Percentiles rank a stretch among this genome's conserved stretches.
Conservation (phyloP, 2,329 filamentous ascomycete genomes). For the Nemania sp. region DNA sequence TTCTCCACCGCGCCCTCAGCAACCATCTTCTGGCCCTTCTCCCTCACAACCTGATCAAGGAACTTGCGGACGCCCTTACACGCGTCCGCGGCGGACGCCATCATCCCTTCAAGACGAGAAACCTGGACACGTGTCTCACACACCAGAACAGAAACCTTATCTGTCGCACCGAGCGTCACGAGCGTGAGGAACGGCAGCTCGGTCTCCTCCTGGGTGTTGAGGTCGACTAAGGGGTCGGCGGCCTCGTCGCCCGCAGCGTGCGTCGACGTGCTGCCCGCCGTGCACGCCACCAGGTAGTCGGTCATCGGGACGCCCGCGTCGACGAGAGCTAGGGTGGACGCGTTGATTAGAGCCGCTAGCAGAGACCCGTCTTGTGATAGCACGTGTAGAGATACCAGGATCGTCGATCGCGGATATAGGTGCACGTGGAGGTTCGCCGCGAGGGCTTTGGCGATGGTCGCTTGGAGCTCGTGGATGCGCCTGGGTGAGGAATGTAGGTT, state of each 20-base stretch:
- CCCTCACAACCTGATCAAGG: slow-evolving; percentile 77
- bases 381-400: slow-evolving; percentile 82
- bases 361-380: slow-evolving; percentile 89
- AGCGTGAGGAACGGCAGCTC: slow-evolving; percentile 89
- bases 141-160: slow-evolving; percentile 76
- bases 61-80: slow-evolving; percentile 84
- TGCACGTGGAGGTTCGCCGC: slow-evolving; percentile 79
- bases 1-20: slow-evolving; percentile 56
- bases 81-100: slow-evolving; percentile 88
- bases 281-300: slow-evolving; percentile 87
- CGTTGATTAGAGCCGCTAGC: slow-evolving; percentile 87
- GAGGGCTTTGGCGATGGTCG: slow-evolving; percentile 78
- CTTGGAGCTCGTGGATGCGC: slow-evolving; percentile 77
- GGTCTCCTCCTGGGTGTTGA: slow-evolving; percentile 79
- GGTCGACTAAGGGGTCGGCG: slow-evolving; percentile 77
- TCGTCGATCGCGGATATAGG: slow-evolving; percentile 85
- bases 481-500: slow-evolving; percentile 47
- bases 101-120: slow-evolving; percentile 82
- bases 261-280: slow-evolving; percentile 76
- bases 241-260: slow-evolving; percentile 66
- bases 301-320: slow-evolving; percentile 96
- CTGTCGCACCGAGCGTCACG: slow-evolving; percentile 73
- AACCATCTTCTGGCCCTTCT: slow-evolving; percentile 68
- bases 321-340: slow-evolving; percentile 85
- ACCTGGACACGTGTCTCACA: slow-evolving; percentile 90